Percentiles rank a stretch among this genome's conserved stretches.
phyloP scores from a whole-genome alignment of 257 asterid genomes.

The Thymus mandschuricus region DNA sequence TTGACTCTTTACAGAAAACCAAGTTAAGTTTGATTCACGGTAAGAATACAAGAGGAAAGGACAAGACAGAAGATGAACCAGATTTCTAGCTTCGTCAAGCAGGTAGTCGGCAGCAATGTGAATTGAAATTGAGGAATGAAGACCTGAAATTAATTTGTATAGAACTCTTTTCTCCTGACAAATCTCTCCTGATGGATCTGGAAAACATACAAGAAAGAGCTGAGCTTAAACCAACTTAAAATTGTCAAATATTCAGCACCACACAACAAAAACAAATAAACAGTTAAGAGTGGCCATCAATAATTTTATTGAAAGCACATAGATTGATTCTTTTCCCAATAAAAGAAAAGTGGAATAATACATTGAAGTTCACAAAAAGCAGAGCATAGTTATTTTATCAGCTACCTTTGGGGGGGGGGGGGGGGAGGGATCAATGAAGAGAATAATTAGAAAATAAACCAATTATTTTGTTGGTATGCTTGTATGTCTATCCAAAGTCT shows the following conservation, averaged over 20 bases:
- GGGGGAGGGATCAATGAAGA: no score
- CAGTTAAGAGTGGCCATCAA: not conserved
- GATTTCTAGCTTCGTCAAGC: conserved; percentile 74
- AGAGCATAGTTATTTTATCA: conserved; percentile 8
- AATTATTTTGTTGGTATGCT: no score
- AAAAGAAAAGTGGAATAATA: not conserved
- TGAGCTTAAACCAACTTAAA: conserved; percentile 14
- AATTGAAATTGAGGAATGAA: conserved; percentile 87
- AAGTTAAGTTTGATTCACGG: conserved; percentile 11
- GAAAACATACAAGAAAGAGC: conserved; percentile 29
- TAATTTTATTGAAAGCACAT: not conserved
- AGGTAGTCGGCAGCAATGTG: conserved; percentile 88
- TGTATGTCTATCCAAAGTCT: no score
- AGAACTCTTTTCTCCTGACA: conserved; percentile 86
- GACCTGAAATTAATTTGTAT: conserved; percentile 90
- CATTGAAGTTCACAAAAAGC: conserved; percentile 2
- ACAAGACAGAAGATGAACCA: conserved; percentile 48
- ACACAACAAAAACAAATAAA: not conserved
- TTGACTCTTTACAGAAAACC: not conserved
- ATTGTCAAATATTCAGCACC: conserved; percentile 18
- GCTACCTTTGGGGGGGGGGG: not conserved
- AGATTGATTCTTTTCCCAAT: not conserved
- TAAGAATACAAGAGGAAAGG: conserved; percentile 20
- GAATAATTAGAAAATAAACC: no score
- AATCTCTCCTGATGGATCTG: conserved; percentile 83